Base-by-base conservation (phyloP, 441 rosid species). In the Eutrema salsugineum region DNA sequence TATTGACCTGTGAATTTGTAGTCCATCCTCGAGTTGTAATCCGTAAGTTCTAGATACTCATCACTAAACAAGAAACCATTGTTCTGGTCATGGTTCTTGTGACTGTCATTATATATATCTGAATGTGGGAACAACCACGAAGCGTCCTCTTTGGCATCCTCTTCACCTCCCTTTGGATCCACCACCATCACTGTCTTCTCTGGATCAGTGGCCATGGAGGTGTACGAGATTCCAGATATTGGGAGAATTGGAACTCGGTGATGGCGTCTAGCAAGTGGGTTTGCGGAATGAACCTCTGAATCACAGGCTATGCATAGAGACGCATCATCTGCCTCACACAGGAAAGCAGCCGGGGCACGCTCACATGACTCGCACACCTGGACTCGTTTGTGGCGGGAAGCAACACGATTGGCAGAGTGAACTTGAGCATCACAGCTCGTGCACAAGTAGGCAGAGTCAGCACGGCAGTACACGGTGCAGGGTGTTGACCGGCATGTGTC, bases 241-340 rank as follows among this genome's bases (percentile, higher is more conserved):
- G 97, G 93, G 27, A 77, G 84, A 63, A 90, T 74, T 1, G 94
- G 91, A 35, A 92, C 84, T 8, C 98, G 88, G 15, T 84, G 91
- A 83, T 94, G 99, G 80, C 98, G 96, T 73, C 92, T 84, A 3
- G 99, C 94, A 2, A 94, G 91, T 1, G 96, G 93, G 78, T 92
- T 94, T 33, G 99, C 98, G 0, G 98, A 89, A 72, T 94, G 99
- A 78, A 94, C 88, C n/a, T 86, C 96, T 8, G 88, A 81, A 43
- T 94, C 99, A 38, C 99, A 94, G 60, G 87, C 68, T 7, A 78
- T 30, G 70, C 98, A 94, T 19, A 94, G 91, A 32, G 94, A 88
- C 7, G 94, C 99, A 0, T 94, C 91, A 24, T 94, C 98, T 1
- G 99, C 99, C 80, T 88, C 90, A 80, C 99, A 94, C n/a, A 88